These are phyloP conservation scores for Phytophthora sp. DNA, from an alignment of 352 stramenopile genomes.

Conservation along the genomic window DNA sequence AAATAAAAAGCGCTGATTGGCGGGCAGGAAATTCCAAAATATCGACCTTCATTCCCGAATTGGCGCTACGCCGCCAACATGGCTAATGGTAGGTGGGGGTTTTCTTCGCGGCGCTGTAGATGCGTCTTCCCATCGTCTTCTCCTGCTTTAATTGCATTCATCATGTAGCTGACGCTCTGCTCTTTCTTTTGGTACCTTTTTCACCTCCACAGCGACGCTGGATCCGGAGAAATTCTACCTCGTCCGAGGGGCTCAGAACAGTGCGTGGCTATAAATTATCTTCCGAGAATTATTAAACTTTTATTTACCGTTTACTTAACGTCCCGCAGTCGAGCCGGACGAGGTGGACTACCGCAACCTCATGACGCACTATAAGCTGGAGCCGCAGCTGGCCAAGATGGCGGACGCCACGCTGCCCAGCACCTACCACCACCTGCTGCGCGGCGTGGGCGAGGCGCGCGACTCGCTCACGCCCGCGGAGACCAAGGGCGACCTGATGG, in stretches of 20 bases:
- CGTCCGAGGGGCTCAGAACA: constrained; percentile 59
- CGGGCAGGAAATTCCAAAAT: background rate
- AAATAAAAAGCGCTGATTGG: too few species aligned
- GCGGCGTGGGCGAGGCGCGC: constrained; percentile 58
- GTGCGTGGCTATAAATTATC: constrained; percentile 28
- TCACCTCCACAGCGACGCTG: constrained; percentile 21
- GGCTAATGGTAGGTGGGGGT: constrained; percentile 16
- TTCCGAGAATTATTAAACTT: background rate
- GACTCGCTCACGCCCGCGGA: constrained; percentile 45
- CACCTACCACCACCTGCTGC: constrained; percentile 78
- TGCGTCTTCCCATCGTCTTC: background rate
- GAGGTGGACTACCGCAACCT: constrained; percentile 64
- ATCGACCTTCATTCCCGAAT: constrained; percentile 4
- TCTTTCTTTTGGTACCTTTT: constrained; percentile 6
- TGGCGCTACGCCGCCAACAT: background rate
- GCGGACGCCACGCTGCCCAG: constrained; percentile 55
- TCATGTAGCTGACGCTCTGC: background rate
- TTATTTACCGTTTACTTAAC: background rate
- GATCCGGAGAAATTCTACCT: constrained; percentile 65
- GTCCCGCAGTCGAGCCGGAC: constrained; percentile 55
- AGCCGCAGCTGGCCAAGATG: constrained; percentile 70
- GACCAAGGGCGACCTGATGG: constrained; percentile 58
- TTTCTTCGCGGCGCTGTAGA: background rate
- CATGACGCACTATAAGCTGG: constrained; percentile 74
- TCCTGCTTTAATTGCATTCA: background rate